A percentile compares a stretch with the other conserved stretches of the same genome.
Conservation (phyloP, 164 flowering plant species). For the Vitis riparia region DNA sequence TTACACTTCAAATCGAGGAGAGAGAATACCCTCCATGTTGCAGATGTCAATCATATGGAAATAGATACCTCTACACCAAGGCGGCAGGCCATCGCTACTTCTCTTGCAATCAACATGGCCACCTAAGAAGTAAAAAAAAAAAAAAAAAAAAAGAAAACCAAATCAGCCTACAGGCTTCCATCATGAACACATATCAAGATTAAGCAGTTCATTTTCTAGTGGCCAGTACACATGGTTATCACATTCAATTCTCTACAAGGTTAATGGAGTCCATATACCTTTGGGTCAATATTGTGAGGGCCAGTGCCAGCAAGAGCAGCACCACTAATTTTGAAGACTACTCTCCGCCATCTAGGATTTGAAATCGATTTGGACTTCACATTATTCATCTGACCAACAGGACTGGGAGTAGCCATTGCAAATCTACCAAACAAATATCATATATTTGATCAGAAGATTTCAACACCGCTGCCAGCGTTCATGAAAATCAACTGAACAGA, state of each 20-base stretch:
- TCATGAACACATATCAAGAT: not conserved
- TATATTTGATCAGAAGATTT: not conserved
- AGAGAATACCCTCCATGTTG: not conserved
- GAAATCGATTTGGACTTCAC: constrained; percentile 57
- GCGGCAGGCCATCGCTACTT: constrained; percentile 75
- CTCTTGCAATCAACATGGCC: constrained; percentile 75
- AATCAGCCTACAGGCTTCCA: constrained; percentile 7
- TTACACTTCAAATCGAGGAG: constrained; percentile 3
- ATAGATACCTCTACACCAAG: constrained; percentile 78
- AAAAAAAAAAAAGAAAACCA: constrained; percentile 7
- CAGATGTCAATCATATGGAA: not conserved
- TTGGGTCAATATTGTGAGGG: constrained; percentile 82
- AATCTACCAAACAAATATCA: constrained; percentile 40
- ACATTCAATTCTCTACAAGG: not conserved
- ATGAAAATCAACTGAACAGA: not conserved
- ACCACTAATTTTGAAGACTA: constrained; percentile 93
- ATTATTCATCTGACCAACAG: constrained; percentile 40
- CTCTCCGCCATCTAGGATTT: constrained; percentile 82
- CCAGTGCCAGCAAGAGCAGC: constrained; percentile 75
- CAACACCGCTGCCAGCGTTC: not conserved
- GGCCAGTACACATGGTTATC: not conserved
- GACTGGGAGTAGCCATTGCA: constrained; percentile 32
- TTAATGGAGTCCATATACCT: constrained; percentile 42
- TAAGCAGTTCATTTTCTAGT: not conserved
- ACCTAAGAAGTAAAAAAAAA: constrained; percentile 48